Conservation (phyloP, 805 yeast species). For the Trichomonascus vanleenenianus region DNA sequence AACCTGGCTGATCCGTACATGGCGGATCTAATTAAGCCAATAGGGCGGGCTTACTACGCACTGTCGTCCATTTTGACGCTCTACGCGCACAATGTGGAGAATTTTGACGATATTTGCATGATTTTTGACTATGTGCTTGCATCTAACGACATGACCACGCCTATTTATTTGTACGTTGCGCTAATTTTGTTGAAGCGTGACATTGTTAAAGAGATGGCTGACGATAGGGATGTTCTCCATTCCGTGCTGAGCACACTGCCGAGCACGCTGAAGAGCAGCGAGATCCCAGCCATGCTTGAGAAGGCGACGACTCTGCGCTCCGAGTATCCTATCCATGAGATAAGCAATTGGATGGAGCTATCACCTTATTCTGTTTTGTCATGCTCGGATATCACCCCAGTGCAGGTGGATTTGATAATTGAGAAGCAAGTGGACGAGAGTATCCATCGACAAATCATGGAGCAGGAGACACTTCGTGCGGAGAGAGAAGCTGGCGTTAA, state of each 20-base stretch:
- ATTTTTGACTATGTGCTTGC: conserved; percentile 67
- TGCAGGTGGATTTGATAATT: too few species aligned
- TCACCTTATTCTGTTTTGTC: too few species aligned
- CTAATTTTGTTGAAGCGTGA: conserved; percentile 41
- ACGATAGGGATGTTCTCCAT: conserved; percentile 37
- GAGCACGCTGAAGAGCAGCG: conserved; percentile 49
- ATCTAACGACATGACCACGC: conserved; percentile 44
- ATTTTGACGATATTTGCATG: conserved; percentile 41
- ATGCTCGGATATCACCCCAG: too few species aligned
- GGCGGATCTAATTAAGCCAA: conserved; percentile 34
- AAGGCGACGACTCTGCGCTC: too few species aligned
- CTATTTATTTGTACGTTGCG: conserved; percentile 52
- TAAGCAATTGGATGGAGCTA: too few species aligned
- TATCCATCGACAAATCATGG: too few species aligned
- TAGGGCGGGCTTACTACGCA: conserved; percentile 39
- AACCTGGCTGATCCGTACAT: conserved; percentile 40
- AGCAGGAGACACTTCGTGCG: too few species aligned
- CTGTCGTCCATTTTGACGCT: conserved; percentile 72
- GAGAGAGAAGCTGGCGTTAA: too few species aligned
- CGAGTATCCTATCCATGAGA: too few species aligned
- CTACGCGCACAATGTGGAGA: conserved; percentile 61
- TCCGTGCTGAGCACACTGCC: conserved; percentile 29
- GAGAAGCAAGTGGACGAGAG: too few species aligned
- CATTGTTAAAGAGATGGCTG: conserved; percentile 31
- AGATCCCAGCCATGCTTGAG: not conserved